phyloP scores from a whole-genome alignment of 2,329 filamentous ascomycete genomes.

The Diaporthe citrichinensis region DNA sequence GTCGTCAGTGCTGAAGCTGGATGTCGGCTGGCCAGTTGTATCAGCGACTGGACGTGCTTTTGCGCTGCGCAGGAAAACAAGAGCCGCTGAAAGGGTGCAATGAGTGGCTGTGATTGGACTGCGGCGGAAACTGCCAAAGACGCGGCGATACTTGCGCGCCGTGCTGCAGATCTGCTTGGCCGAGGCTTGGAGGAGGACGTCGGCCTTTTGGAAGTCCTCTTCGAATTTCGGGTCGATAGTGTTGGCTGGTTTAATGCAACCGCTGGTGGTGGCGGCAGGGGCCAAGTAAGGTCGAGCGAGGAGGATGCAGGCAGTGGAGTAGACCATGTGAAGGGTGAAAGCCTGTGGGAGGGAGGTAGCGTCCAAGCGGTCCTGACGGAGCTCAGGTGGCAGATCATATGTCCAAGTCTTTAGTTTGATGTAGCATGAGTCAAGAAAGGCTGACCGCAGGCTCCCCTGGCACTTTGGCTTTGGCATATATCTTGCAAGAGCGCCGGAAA shows the following conservation, averaged over 20 bases:
- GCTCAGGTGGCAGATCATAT: neutral
- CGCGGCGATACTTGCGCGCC: neutral
- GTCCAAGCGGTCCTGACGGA: neutral
- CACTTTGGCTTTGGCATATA: slow-evolving; percentile 3
- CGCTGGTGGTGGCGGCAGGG: neutral
- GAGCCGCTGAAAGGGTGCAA: slow-evolving; percentile 4
- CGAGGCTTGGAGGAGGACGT: neutral
- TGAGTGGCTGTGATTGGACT: neutral
- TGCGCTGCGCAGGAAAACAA: neutral
- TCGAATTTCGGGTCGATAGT: neutral
- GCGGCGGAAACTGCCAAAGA: slow-evolving; percentile 4
- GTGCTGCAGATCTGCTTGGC: slow-evolving; percentile 9
- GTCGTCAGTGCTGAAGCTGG: neutral
- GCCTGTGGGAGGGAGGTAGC: neutral
- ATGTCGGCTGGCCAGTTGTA: neutral
- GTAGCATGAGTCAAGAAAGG: neutral
- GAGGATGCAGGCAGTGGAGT: slow-evolving; percentile 2
- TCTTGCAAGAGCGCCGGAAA: neutral
- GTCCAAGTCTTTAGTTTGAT: slow-evolving; percentile 1
- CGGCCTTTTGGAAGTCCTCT: neutral
- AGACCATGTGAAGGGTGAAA: slow-evolving; percentile 4
- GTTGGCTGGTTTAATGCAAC: neutral
- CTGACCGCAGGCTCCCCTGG: neutral
- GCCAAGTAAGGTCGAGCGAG: neutral
- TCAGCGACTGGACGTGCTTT: neutral